Percentiles rank a stretch among this genome's conserved stretches.
Evolutionary conservation across 139 green algal genomes (phyloP).

Genomic region (Eudorina sp.): DNA sequence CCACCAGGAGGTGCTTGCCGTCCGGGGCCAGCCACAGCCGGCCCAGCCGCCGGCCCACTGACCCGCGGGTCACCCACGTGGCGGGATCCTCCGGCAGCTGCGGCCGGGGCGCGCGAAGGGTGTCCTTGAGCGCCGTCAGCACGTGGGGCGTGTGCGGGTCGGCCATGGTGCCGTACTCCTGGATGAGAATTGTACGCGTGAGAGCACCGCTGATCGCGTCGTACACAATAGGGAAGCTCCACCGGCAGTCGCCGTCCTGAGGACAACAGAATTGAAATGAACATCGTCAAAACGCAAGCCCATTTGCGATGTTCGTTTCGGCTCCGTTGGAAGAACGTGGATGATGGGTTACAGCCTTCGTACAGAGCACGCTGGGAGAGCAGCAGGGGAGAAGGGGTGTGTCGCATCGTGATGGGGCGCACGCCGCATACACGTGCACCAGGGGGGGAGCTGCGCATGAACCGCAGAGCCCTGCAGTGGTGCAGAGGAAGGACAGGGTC

Average conservation of each 20-base stretch:
- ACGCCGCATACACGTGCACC: too few species aligned
- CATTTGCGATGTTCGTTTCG: too few species aligned
- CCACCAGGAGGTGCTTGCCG: background rate
- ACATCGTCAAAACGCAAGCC: too few species aligned
- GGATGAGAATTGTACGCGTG: background rate
- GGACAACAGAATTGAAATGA: too few species aligned
- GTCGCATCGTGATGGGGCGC: too few species aligned
- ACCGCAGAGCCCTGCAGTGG: too few species aligned
- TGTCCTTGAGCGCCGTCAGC: background rate
- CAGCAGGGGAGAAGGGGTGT: too few species aligned
- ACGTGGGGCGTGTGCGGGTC: background rate
- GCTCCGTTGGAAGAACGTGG: too few species aligned
- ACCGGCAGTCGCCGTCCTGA: constrained; percentile 5
- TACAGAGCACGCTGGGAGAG: too few species aligned
- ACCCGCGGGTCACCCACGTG: background rate
- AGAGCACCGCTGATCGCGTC: background rate
- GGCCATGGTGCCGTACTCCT: background rate
- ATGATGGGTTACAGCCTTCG: too few species aligned
- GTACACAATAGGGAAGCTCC: background rate
- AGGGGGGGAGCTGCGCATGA: too few species aligned
- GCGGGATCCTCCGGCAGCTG: background rate
- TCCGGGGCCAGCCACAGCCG: background rate
- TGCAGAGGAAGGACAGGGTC: too few species aligned
- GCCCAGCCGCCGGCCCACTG: background rate
- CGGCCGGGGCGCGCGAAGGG: background rate